Evolutionary conservation across 2,329 filamentous ascomycete genomes (phyloP).

Genomic region (Verruconis gallopava): DNA sequence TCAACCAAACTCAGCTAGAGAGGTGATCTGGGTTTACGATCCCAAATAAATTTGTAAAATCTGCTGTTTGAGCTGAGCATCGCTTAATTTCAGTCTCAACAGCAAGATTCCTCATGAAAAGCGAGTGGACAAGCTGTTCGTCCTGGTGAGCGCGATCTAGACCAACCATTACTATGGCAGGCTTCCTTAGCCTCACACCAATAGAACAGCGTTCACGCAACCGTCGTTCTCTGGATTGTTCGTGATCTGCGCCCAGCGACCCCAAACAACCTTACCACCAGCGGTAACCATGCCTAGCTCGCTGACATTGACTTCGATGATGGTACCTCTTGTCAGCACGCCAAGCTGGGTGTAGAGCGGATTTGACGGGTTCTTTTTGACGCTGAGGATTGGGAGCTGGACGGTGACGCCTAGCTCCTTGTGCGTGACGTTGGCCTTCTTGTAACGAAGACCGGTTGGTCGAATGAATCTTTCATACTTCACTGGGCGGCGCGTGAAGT

Average conservation of each 20-base stretch:
- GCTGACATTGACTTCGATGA: slow-evolving; percentile 56
- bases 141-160: too few species aligned
- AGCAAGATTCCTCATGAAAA: too few species aligned
- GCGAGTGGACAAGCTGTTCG: too few species aligned
- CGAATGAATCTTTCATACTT: slow-evolving; percentile 63
- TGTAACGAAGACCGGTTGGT: slow-evolving; percentile 63
- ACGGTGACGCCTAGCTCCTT: slow-evolving; percentile 78
- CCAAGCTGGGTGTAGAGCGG: slow-evolving; percentile 87
- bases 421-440: slow-evolving; percentile 56
- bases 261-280: slow-evolving; percentile 88
- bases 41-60: too few species aligned
- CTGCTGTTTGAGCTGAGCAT: too few species aligned
- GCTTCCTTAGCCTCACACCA: slow-evolving; percentile 8
- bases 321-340: slow-evolving; percentile 63
- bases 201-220: slow-evolving; percentile 38
- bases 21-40: too few species aligned
- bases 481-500: slow-evolving; percentile 80
- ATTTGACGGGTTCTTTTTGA: slow-evolving; percentile 80
- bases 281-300: slow-evolving; percentile 86
- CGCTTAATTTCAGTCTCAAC: too few species aligned
- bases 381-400: slow-evolving; percentile 51
- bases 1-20: too few species aligned
- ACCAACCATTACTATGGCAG: too few species aligned
- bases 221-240: slow-evolving; percentile 49
- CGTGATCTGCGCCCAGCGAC: slow-evolving; percentile 61